Base-by-base conservation (phyloP, 495 filamentous ascomycete genomes). In the Rhypophila decipiens region DNA sequence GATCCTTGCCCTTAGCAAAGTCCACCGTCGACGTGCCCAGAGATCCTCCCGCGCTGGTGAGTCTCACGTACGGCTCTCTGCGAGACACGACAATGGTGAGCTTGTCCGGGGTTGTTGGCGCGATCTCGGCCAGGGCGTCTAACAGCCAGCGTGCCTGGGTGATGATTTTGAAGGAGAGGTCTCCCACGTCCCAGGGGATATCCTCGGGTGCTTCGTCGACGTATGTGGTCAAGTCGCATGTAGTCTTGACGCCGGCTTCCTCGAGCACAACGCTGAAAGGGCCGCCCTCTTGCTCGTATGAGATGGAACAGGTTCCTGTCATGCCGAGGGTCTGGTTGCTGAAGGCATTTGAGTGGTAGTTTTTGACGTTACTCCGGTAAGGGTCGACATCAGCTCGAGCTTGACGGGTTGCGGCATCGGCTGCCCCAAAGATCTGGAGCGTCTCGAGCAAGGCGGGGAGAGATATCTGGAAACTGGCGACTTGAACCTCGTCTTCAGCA, bases 181-280 rank as follows among this genome's bases (percentile, higher is more conserved):
- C 75, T 34, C 90, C 80, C 31, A 86, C 79, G 57, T 87, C 79
- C 24, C 96, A 82, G 8, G 90, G 91, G 27, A 97, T 95, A 43
- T 93, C 87, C 27, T 76, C 76, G 13, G 72, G 72, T 24, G 62
- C 61, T 46, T 80, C 76, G 22, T 88, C 77, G 41, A 90, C 81
- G 60, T 95, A 98, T 5, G 93, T 96, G n/a, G 81, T 84, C 24
- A 98, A 74, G 44, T 93, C 84, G 74, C 91, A 96, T 19, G 84
- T 93, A 4, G 93, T 97, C 21, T 84, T 88, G 34, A 95, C 81
- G n/a, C 83, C 85, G 0, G 80, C 69, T 67, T 96, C 93, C 53
- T 88, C 80, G 23, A 98, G 72, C 43, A 87, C 83, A 55, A 91
- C 78, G 68, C 79, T 80, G 47, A 98, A 77, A 1, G 89, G 85